These are phyloP conservation scores for Omphalotus guepiniiformis DNA, from an alignment of 768 basidiomycete species.

Conservation along the genomic window DNA sequence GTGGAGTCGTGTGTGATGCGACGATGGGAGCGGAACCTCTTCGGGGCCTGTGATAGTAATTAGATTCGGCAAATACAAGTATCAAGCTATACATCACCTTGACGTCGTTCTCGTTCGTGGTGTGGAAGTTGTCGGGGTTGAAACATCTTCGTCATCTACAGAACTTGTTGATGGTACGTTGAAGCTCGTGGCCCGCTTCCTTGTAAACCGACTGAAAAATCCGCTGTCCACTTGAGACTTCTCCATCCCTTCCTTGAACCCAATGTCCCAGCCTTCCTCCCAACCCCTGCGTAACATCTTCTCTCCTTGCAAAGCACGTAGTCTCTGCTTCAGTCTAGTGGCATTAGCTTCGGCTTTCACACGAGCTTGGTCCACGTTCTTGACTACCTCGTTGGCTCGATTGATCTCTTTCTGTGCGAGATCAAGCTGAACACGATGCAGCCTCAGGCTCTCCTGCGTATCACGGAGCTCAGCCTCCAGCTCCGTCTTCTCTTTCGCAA, in stretches of 20 bases:
- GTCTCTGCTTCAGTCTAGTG: background rate
- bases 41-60: too few species aligned
- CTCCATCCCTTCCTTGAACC: constrained; percentile 5
- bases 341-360: constrained; percentile 5
- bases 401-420: constrained; percentile 2
- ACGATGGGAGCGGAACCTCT: too few species aligned
- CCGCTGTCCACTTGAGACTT: constrained; percentile 1
- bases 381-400: constrained; percentile 4
- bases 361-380: constrained; percentile 1
- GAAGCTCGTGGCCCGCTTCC: background rate
- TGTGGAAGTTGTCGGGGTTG: background rate
- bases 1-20: too few species aligned
- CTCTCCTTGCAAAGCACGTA: constrained; percentile 2
- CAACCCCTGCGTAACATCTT: constrained; percentile 2
- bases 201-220: background rate
- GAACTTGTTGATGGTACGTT: background rate
- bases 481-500: background rate
- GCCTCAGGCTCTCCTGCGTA: background rate
- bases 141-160: background rate
- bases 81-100: constrained; percentile 1
- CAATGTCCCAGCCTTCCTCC: constrained; percentile 9
- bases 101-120: background rate
- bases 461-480: background rate
- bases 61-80: too few species aligned
- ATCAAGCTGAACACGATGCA: constrained; percentile 4